phyloP scores from a whole-genome alignment of 805 yeast species.

The Saccharomycopsis amapae region DNA sequence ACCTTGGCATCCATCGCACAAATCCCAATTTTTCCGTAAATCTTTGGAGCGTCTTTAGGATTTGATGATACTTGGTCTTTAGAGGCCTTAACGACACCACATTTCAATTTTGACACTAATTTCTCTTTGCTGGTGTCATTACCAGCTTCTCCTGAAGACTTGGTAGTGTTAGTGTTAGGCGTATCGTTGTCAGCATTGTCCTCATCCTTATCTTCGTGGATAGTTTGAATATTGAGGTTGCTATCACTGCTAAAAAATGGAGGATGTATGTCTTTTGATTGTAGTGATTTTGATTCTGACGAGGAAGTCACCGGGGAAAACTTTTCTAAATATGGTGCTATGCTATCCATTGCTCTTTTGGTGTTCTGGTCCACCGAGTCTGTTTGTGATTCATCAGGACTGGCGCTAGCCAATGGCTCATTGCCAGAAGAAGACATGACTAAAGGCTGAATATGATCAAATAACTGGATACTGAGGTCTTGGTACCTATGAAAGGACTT shows the following conservation, averaged over 20 bases:
- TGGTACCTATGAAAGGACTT: too few species aligned
- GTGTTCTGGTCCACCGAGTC: too few species aligned
- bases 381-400: too few species aligned
- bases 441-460: too few species aligned
- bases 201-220: too few species aligned
- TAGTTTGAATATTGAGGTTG: background rate
- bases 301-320: slow-evolving; percentile 67
- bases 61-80: too few species aligned
- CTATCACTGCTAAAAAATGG: background rate
- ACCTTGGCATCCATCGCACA: slow-evolving; percentile 99
- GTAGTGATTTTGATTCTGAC: slow-evolving; percentile 32
- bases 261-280: background rate
- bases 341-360: slow-evolving; percentile 64
- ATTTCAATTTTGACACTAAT: too few species aligned
- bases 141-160: background rate
- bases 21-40: slow-evolving; percentile 82
- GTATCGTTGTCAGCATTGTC: slow-evolving; percentile 1
- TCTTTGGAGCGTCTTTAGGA: background rate
- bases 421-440: too few species aligned
- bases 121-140: background rate
- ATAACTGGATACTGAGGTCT: too few species aligned
- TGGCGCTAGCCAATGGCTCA: too few species aligned
- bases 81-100: background rate
- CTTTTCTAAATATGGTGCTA: slow-evolving; percentile 70
- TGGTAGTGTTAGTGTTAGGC: background rate